Evolutionary conservation across 768 basidiomycete genomes (phyloP).

Genomic region (Holtermannia corniformis): DNA sequence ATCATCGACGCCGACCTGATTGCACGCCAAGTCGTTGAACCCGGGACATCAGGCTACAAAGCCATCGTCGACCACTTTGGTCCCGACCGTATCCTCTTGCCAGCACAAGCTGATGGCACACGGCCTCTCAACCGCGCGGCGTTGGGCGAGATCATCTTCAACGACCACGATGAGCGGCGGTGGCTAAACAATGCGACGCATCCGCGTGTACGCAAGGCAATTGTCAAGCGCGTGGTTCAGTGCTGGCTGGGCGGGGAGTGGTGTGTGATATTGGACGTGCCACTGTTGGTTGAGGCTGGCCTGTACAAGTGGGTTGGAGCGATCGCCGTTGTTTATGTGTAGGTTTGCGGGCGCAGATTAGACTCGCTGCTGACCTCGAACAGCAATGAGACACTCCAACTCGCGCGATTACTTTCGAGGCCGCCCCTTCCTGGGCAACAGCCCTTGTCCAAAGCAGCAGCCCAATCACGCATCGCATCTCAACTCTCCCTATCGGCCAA

Average conservation of each 20-base stretch:
- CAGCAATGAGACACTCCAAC: constrained; percentile 74
- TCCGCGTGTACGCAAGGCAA: constrained; percentile 74
- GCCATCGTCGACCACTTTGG: constrained; percentile 68
- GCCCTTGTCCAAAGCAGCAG: constrained; percentile 54
- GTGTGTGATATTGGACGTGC: constrained; percentile 78
- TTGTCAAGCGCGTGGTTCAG: constrained; percentile 58
- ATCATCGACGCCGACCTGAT: constrained; percentile 87
- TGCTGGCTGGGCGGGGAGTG: constrained; percentile 70
- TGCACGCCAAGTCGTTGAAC: constrained; percentile 73
- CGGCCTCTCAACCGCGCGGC: constrained; percentile 63
- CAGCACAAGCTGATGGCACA: constrained; percentile 47
- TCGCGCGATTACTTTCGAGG: constrained; percentile 68
- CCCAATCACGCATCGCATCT: constrained; percentile 61
- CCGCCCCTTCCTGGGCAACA: constrained; percentile 46
- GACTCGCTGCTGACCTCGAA: background rate
- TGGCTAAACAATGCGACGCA: constrained; percentile 78
- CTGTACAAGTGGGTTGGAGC: constrained; percentile 73
- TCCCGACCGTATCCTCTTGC: constrained; percentile 49
- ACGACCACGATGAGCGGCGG: constrained; percentile 59
- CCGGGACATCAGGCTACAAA: constrained; percentile 63
- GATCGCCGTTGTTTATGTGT: constrained; percentile 91
- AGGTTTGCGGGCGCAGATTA: constrained; percentile 15
- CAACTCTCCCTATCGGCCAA: constrained; percentile 75
- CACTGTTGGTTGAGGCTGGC: constrained; percentile 79
- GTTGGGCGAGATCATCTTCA: constrained; percentile 77